Conservation (phyloP, 306 rosid species). For the Abrus pulchellus region DNA sequence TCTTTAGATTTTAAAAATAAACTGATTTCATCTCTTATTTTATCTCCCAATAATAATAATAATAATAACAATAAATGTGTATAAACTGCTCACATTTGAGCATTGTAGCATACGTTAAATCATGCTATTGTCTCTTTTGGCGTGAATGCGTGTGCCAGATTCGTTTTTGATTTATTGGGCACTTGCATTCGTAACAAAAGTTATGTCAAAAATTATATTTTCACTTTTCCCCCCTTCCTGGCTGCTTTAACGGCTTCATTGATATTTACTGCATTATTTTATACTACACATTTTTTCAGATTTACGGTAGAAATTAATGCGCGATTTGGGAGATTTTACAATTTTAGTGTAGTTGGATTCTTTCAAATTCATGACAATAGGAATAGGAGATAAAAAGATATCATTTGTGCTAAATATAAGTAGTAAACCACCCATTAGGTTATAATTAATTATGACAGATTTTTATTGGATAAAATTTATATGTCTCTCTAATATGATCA, state of each 20-base stretch:
- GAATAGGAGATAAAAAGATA: too few species aligned
- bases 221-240: neutral
- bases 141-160: constrained; percentile 10
- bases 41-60: too few species aligned
- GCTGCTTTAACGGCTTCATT: neutral
- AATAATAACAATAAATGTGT: neutral
- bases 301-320: neutral
- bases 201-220: neutral
- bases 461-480: too few species aligned
- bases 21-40: neutral
- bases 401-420: too few species aligned
- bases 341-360: neutral
- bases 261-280: too few species aligned
- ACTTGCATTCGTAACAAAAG: constrained; percentile 12
- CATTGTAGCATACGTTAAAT: neutral
- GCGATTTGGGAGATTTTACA: neutral
- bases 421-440: too few species aligned
- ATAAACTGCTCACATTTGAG: neutral
- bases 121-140: neutral
- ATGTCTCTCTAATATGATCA: too few species aligned
- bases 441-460: too few species aligned
- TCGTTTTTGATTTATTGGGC: constrained; percentile 5
- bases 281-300: too few species aligned
- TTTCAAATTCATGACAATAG: neutral
- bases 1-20: neutral